phyloP scores from a whole-genome alignment of 1,284 basidiomycete genomes.

The Trichosporon sp. region DNA sequence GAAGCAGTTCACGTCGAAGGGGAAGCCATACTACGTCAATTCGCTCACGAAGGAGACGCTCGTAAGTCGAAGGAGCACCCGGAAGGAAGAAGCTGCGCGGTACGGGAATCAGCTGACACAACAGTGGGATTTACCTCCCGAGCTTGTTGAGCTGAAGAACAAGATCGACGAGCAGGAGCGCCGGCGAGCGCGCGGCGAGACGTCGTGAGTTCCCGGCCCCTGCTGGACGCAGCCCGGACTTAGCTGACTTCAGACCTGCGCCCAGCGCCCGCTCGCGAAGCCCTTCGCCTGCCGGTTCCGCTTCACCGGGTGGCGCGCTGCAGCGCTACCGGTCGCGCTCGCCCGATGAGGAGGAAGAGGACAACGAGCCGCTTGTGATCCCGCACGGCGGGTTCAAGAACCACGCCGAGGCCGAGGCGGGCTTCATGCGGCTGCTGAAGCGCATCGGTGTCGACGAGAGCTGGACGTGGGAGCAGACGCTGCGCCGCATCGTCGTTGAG shows the following conservation, averaged over 20 bases:
- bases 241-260: constrained; percentile 12
- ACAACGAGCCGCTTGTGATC: constrained; percentile 54
- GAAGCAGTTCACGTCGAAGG: constrained; percentile 87
- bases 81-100: not conserved
- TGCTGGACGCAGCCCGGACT: not conserved
- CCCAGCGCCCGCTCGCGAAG: constrained; percentile 4
- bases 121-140: constrained; percentile 89
- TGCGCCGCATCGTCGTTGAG: constrained; percentile 96
- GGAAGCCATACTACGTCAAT: constrained; percentile 89
- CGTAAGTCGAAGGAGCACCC: constrained; percentile 19
- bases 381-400: constrained; percentile 82
- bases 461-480: constrained; percentile 98
- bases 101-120: not conserved
- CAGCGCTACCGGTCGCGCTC: constrained; percentile 8
- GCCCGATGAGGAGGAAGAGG: constrained; percentile 19
- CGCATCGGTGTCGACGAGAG: constrained; percentile 79
- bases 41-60: constrained; percentile 51
- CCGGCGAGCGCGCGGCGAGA: constrained; percentile 21
- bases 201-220: constrained; percentile 22
- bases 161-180: constrained; percentile 70
- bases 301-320: constrained; percentile 8
- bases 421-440: constrained; percentile 81
- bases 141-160: constrained; percentile 71
- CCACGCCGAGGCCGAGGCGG: constrained; percentile 84
- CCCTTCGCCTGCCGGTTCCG: constrained; percentile 10